Percentiles rank a stretch among this genome's conserved stretches.
Evolutionary conservation across 495 filamentous ascomycete species (phyloP).

Genomic region (Delitschia confertaspora): DNA sequence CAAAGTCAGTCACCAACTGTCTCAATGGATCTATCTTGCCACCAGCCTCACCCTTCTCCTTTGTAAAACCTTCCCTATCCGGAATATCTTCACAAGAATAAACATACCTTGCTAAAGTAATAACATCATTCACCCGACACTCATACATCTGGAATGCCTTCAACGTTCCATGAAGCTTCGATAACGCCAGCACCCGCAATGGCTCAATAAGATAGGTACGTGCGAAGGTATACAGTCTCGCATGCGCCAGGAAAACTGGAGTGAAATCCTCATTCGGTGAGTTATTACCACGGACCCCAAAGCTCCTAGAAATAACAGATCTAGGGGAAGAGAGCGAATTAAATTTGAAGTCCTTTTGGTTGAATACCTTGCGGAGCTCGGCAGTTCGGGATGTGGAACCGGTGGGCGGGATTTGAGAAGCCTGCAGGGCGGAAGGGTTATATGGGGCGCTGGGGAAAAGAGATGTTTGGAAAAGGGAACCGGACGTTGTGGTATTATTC

Average conservation of each 20-base stretch:
- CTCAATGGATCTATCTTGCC: slow-evolving; percentile 5
- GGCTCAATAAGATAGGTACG: slow-evolving; percentile 14
- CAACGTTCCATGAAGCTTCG: slow-evolving; percentile 31
- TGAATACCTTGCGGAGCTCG: too few species aligned
- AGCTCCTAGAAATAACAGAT: too few species aligned
- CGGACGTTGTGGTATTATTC: too few species aligned
- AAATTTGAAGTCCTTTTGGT: too few species aligned
- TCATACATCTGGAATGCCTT: slow-evolving; percentile 18
- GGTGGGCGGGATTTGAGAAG: too few species aligned
- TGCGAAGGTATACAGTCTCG: slow-evolving; percentile 28
- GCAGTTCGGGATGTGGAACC: too few species aligned
- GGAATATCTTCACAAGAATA: slow-evolving; percentile 14
- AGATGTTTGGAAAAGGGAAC: too few species aligned
- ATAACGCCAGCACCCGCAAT: slow-evolving; percentile 25
- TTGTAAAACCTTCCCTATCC: slow-evolving; percentile 1
- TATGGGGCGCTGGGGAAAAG: too few species aligned
- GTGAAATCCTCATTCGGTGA: slow-evolving; percentile 28
- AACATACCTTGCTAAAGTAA: slow-evolving; percentile 26
- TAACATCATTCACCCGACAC: slow-evolving; percentile 20
- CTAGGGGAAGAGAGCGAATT: too few species aligned
- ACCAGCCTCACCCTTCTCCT: neutral
- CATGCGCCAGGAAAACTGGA: slow-evolving; percentile 28
- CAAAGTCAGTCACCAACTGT: slow-evolving; percentile 19
- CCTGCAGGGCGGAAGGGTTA: too few species aligned
- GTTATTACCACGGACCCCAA: too few species aligned